Base-by-base conservation (phyloP, 1,284 basidiomycete species). In the Heterobasidion irregulare region DNA sequence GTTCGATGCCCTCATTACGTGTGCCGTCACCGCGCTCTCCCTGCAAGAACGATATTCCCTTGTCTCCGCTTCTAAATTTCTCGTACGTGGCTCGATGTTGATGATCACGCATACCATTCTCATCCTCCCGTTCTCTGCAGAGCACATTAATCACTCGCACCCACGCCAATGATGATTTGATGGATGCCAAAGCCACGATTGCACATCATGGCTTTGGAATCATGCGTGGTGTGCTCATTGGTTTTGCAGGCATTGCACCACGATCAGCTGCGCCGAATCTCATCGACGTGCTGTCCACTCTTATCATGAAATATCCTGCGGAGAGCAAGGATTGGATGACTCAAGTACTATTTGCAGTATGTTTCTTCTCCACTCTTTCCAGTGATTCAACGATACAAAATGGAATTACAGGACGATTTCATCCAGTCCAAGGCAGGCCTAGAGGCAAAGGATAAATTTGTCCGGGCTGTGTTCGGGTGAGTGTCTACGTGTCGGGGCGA, bases 11-110 rank as follows among this genome's bases (percentile, higher is more conserved):
- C 72, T 93, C 57, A 79, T 94, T 68, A 78, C 82, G 50, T 88
- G 89, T 60, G 80, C 89, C 0, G 76, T 89, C 50, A 76, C 77
- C 47, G 83, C 88, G 2, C 71, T 95, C 10, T 74, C 83, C 0
- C 69, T 94, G 8, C 91, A 92, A 68, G 92, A 95, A 64, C 80
- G 92, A 44, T 95, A 94, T 68, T 92, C 91, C 0, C 73, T 95
- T 6, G 89, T 90, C 7, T 79, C 88, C 1, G 88, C 89, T 1
- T 87, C 86, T 60, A 86, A 80, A 47, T 95, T 94, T 68, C 70
- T 94, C 61, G 92, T 92, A 58, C 54, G 86, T 69, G 36, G 15
- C 4, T 48, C 52, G n/a, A 15, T 9, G 44, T 13, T 38, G 15
- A 1, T 12, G 41, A 16, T 9, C 9, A 47, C 32, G 50, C 36